Evolutionary conservation across 2,329 filamentous ascomycete genomes (phyloP).

Genomic region (Tolypocladium sp.): DNA sequence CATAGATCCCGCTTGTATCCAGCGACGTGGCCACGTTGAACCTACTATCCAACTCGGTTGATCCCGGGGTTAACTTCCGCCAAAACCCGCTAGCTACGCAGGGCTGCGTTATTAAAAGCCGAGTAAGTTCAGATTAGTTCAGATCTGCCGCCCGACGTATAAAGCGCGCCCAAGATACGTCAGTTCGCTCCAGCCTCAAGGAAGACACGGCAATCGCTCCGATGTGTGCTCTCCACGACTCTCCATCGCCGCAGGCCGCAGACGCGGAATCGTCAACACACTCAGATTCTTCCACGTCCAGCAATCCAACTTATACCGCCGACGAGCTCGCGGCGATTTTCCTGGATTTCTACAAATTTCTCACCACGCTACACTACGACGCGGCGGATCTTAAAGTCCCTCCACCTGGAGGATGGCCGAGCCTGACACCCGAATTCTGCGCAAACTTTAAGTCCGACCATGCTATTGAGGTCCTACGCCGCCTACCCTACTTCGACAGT

Average conservation of each 20-base stretch:
- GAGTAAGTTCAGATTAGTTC: no score
- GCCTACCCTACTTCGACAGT: constrained; percentile 14
- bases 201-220: no score
- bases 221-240: not conserved
- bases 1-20: no score
- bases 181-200: no score
- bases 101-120: no score
- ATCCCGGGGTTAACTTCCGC: no score
- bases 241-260: not conserved
- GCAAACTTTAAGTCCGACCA: constrained; percentile 14
- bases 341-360: constrained; percentile 18
- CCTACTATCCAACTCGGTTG: no score
- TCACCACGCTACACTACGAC: constrained; percentile 19
- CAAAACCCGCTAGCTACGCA: no score
- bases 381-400: constrained; percentile 13
- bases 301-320: constrained; percentile 8
- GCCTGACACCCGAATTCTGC: constrained; percentile 10
- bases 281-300: not conserved
- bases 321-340: constrained; percentile 15
- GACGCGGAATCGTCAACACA: not conserved
- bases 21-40: no score
- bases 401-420: constrained; percentile 21
- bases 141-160: no score
- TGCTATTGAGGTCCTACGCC: constrained; percentile 14
- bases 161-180: no score